These are phyloP conservation scores for Penicillium thymicola DNA, from an alignment of 2,329 filamentous ascomycete species.

Conservation along the genomic window DNA sequence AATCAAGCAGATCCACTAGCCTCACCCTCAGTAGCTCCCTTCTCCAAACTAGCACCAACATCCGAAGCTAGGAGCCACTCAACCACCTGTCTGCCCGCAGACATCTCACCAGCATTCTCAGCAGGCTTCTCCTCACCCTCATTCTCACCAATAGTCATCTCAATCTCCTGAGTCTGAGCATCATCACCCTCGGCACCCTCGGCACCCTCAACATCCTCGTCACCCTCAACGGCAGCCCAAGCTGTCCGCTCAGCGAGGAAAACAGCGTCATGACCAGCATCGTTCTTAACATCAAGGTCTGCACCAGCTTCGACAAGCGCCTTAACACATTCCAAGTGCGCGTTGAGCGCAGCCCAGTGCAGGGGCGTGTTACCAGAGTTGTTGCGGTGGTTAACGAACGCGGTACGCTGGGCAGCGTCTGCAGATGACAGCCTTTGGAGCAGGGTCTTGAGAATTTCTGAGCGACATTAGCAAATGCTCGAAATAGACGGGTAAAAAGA, in stretches of 20 bases:
- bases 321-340: slow-evolving; percentile 77
- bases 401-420: slow-evolving; percentile 19
- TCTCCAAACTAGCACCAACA: slow-evolving; percentile 35
- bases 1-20: slow-evolving; percentile 18
- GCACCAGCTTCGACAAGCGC: slow-evolving; percentile 72
- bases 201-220: slow-evolving; percentile 18
- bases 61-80: slow-evolving; percentile 43
- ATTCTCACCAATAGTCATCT: slow-evolving; percentile 24
- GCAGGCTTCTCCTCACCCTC: slow-evolving; percentile 15
- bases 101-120: slow-evolving; percentile 23
- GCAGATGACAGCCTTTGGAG: slow-evolving; percentile 39
- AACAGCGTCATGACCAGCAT: slow-evolving; percentile 75
- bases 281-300: slow-evolving; percentile 73
- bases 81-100: slow-evolving; percentile 40
- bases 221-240: slow-evolving; percentile 58
- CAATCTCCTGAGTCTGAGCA: slow-evolving; percentile 23
- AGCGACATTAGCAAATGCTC: background rate
- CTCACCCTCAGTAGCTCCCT: slow-evolving; percentile 26
- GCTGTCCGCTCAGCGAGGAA: slow-evolving; percentile 70
- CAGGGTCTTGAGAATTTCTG: slow-evolving; percentile 49
- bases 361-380: slow-evolving; percentile 83
- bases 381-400: slow-evolving; percentile 58
- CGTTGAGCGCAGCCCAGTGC: slow-evolving; percentile 91
- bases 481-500: too few species aligned
- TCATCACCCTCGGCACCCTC: slow-evolving; percentile 19